Conservation (phyloP, 495 filamentous ascomycete genomes). For the Gamarada debralockiae region DNA sequence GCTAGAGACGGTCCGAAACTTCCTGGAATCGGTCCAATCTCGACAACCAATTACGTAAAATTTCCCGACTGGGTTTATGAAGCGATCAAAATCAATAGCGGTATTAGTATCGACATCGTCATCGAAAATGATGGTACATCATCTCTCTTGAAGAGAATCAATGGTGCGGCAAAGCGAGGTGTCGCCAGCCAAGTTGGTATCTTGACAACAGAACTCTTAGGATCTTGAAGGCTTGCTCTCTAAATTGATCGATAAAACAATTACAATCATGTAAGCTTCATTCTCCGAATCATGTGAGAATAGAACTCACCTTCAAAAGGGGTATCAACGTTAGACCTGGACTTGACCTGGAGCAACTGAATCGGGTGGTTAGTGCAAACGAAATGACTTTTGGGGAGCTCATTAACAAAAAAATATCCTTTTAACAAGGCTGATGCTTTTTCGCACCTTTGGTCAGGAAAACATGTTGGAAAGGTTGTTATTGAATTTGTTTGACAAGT, state of each 20-base stretch:
- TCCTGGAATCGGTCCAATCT: constrained; percentile 66
- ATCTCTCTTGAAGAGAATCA: neutral
- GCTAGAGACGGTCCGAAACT: constrained; percentile 55
- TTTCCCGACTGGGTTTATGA: constrained; percentile 57
- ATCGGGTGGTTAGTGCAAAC: neutral
- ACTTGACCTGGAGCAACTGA: neutral
- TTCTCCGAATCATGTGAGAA: neutral
- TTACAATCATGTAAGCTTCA: neutral
- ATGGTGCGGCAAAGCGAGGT: neutral
- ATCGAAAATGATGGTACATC: neutral
- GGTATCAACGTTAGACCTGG: neutral
- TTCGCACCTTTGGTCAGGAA: neutral
- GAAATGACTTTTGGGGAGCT: neutral
- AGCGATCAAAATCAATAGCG: neutral
- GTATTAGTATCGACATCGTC: neutral
- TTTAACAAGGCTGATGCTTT: neutral
- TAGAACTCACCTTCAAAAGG: neutral
- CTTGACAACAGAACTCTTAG: neutral
- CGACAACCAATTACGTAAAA: constrained; percentile 62
- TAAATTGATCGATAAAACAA: neutral
- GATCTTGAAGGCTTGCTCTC: neutral
- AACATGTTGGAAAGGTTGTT: neutral
- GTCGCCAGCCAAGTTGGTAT: neutral
- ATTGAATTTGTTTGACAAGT: neutral
- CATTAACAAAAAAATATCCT: neutral